Base-by-base conservation (phyloP, 2,329 filamentous ascomycete species). In the Lecanoromycetidae sp. region DNA sequence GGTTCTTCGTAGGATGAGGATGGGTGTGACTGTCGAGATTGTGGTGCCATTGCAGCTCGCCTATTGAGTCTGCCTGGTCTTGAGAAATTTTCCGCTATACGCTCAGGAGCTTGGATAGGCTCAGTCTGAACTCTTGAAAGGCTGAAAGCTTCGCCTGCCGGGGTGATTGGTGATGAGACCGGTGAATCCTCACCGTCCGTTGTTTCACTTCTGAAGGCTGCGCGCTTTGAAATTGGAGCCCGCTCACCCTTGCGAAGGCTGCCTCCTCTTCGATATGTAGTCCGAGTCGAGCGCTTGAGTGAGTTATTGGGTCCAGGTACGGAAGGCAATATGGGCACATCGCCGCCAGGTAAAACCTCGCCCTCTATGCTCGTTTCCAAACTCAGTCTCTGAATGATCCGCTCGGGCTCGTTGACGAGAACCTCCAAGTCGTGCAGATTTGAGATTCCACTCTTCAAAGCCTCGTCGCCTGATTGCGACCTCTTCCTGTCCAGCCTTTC, bases 271-370 rank as follows among this genome's bases (percentile, higher is more conserved):
- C 88, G 74, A 63, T 96, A 96, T 22, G 85, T 90, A 4, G 91
- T 98, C 46, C 86, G 77, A 17, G 87, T 98, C 10, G 91, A 95
- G 52, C 91, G 78, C 56, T 91, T 82, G 40, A 98, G 68, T 26
- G 51, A 50, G 23, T 86, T 85, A 63, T 82, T 79, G n/a, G n/a
- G n/a, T 3, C 86, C 80, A 79, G 82, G 67, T 47, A 75, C 79
- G 48, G 82, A 76, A 1, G 87, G 84, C 34, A 96, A 68, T 53
- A 96, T 94, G 5, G 88, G 87, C 68, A 84, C 81, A 60, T 96
- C 90, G 33, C 86, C 84, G 19, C 65, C 56, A 58, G 60, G 63
- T 56, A 58, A 64, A 59, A 57, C 66, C 60, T 57, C 69, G 62
- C 52, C 69, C 55, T 56, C 60, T 55, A 57, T 62, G 59, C 60